Evolutionary conservation across 2,329 filamentous ascomycete species (phyloP).

Genomic region (Aspergillus quadricinctus): DNA sequence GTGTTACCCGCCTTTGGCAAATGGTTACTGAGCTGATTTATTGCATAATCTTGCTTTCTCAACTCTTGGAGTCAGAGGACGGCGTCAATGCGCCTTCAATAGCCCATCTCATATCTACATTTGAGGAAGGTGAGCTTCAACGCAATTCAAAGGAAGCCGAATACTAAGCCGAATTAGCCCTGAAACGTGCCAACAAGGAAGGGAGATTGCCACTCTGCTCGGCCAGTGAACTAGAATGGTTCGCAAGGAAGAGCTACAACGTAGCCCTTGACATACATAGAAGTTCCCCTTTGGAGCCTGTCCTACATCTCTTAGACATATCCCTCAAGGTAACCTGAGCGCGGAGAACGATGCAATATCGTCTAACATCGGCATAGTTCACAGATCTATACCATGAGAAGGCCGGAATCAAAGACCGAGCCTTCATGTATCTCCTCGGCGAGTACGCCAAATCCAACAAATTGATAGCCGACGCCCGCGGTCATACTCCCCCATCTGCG

Average conservation of each 20-base stretch:
- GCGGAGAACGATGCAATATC: background rate
- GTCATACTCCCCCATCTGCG: constrained; percentile 35
- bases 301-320: constrained; percentile 52
- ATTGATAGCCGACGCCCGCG: constrained; percentile 46
- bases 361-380: constrained; percentile 40
- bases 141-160: constrained; percentile 14
- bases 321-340: constrained; percentile 41
- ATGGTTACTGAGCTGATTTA: constrained; percentile 7
- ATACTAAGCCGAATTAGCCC: constrained; percentile 40
- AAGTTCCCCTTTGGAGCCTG: constrained; percentile 52
- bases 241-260: constrained; percentile 78
- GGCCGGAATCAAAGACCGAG: constrained; percentile 35
- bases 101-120: constrained; percentile 52
- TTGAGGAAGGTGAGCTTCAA: constrained; percentile 45
- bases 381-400: constrained; percentile 34
- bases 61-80: constrained; percentile 39
- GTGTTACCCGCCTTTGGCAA: constrained; percentile 20
- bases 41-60: constrained; percentile 40
- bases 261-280: constrained; percentile 61
- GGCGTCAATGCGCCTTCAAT: constrained; percentile 22
- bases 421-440: constrained; percentile 60
- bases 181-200: constrained; percentile 41
- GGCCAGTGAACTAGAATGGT: constrained; percentile 71
- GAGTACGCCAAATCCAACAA: constrained; percentile 59
- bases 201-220: constrained; percentile 52